Conservation (phyloP, 1,139 yeast species). For the Pichia sp. region DNA sequence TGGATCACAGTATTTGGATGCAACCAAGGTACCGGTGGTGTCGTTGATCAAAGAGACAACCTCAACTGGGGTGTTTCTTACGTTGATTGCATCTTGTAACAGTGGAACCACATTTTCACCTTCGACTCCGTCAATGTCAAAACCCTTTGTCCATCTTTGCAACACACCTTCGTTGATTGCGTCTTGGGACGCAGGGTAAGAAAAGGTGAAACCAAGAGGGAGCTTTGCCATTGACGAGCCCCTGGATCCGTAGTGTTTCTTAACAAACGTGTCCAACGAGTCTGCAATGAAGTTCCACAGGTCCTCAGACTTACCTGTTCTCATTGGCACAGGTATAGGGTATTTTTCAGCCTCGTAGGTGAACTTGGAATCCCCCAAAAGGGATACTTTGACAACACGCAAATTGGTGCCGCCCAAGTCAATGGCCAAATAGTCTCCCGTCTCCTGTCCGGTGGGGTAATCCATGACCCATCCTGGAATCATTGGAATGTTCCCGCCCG, state of each 20-base stretch:
- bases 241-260: conserved; percentile 52
- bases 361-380: conserved; percentile 74
- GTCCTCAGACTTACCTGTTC: conserved; percentile 70
- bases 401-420: conserved; percentile 96
- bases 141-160: conserved; percentile 98
- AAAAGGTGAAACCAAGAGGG: conserved; percentile 93
- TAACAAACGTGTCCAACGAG: conserved; percentile 60
- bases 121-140: conserved; percentile 89
- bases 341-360: conserved; percentile 82
- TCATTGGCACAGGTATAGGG: conserved; percentile 65
- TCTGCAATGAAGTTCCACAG: conserved; percentile 85
- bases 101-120: conserved; percentile 92
- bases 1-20: conserved; percentile 88
- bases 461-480: conserved; percentile 96
- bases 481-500: conserved; percentile 91
- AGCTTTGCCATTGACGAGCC: conserved; percentile 35
- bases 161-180: conserved; percentile 81
- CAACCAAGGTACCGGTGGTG: conserved; percentile 95
- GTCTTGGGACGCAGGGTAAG: conserved; percentile 84
- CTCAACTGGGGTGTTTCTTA: conserved; percentile 65
- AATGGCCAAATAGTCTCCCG: conserved; percentile 84
- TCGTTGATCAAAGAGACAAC: conserved; percentile 94
- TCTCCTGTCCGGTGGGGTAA: conserved; percentile 86
- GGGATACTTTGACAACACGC: conserved; percentile 79
- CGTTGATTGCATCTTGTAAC: conserved; percentile 71